Conservation (phyloP, 768 basidiomycete genomes). For the Rhodotorula babjevae region DNA sequence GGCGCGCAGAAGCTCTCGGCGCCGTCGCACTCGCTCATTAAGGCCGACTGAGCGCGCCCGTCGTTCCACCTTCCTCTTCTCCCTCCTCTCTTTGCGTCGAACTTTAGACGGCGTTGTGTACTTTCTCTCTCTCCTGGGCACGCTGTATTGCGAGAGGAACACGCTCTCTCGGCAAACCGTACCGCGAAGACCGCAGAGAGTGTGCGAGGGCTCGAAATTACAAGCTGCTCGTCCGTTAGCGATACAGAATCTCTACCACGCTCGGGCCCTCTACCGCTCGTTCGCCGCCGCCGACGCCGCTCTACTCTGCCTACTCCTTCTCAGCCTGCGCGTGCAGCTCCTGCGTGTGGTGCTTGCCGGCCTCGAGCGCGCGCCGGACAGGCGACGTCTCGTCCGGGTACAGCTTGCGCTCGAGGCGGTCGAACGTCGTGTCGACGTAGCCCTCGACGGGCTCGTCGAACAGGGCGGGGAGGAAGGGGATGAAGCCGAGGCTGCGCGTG, state of each 20-base stretch:
- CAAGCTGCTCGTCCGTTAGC: no score
- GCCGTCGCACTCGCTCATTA: conserved; percentile 80
- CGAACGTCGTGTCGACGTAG: conserved; percentile 63
- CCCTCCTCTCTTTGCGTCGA: background rate
- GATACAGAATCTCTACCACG: no score
- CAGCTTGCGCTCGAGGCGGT: conserved; percentile 54
- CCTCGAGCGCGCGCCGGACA: conserved; percentile 9
- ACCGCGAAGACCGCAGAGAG: no score
- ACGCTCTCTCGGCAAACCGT: no score
- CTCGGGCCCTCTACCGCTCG: no score
- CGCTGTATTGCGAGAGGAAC: no score
- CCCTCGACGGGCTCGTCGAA: conserved; percentile 76
- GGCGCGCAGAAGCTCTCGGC: conserved; percentile 74
- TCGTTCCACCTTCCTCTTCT: background rate
- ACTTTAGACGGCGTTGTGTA: background rate
- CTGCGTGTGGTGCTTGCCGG: conserved; percentile 13
- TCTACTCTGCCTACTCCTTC: conserved; percentile 7
- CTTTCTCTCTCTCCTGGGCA: no score
- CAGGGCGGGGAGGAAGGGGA: conserved; percentile 68
- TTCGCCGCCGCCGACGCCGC: no score
- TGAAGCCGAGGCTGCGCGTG: conserved; percentile 51
- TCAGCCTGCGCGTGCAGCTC: background rate
- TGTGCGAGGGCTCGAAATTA: no score
- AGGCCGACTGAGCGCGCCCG: conserved; percentile 52
- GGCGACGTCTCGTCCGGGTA: conserved; percentile 47